Evolutionary conservation across 305 asterid species (phyloP), one percentile per base, ranked within the genome.

Genomic region (Fraxinus xanthoxyloides): DNA sequence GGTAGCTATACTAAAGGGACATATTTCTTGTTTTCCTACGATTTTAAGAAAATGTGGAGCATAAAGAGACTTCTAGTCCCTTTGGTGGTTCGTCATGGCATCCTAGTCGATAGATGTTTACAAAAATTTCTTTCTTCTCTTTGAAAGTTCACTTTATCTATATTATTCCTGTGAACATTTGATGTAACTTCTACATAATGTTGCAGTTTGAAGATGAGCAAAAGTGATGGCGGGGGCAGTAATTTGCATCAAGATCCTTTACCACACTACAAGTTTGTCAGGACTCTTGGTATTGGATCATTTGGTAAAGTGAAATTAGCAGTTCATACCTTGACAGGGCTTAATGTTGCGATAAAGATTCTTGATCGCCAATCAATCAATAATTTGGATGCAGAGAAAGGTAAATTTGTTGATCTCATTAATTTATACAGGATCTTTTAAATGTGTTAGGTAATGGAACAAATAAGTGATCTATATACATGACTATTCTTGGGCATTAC

Each of bases 261-360:
- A 31, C 70, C 85, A n/a, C 82, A 77, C 48, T 92, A 92, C 90
- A 86, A 83, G 83, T 43, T 92, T 40, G 92, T 87, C 13, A 88
- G 73, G 83, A 90, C 85, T 36, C 92, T 92, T 15, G 96, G 96
- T 19, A 61, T 84, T 79, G 94, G 94, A 5, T 75, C 91, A 43
- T 92, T 85, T 85, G 93, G 89, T 30, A 87, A 88, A 84, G 96
- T 92, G 79, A 92, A 90, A 83, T 82, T 87, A 61, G 96, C 92
- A 70, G 77, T 87, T 72, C 94, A 90, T 80, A 88, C 48, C 40
- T 75, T 89, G 73, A 87, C 96, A 5, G 90, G 91, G 80, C 79
- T 89, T 77, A 88, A 90, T 77, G 96, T 92, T 78, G 95, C 94
- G 8, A 87, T 90, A 38, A 92, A 92, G 87, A 91, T 91, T 79